A percentile compares a stretch with the other conserved stretches of the same genome.
Conservation (phyloP, 768 basidiomycete genomes). For the Suillus discolor region DNA sequence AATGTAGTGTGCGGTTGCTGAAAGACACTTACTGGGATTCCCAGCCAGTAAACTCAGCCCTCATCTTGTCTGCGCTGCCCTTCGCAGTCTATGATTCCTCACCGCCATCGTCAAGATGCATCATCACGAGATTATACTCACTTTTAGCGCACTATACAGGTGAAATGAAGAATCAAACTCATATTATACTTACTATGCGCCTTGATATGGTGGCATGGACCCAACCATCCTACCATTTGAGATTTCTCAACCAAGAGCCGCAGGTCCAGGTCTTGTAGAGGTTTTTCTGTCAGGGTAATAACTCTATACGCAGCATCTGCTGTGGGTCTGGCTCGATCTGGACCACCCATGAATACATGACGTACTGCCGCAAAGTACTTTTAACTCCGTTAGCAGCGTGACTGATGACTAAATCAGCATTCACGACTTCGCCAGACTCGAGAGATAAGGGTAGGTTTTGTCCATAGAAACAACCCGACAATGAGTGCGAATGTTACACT, state of each 20-base stretch:
- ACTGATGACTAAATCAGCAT: slow-evolving; percentile 44
- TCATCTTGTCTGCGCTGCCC: slow-evolving; percentile 49
- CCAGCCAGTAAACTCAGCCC: slow-evolving; percentile 47
- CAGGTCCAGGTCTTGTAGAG: slow-evolving; percentile 56
- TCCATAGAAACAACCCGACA: too few species aligned
- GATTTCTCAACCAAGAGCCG: slow-evolving; percentile 49
- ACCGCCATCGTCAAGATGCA: slow-evolving; percentile 39
- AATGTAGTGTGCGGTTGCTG: neutral
- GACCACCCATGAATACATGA: slow-evolving; percentile 42
- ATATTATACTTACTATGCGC: slow-evolving; percentile 41
- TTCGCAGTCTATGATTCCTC: slow-evolving; percentile 48
- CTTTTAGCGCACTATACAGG: slow-evolving; percentile 33
- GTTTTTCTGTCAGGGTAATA: slow-evolving; percentile 44
- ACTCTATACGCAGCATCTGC: slow-evolving; percentile 66
- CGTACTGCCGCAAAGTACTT: slow-evolving; percentile 48
- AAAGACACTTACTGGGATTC: slow-evolving; percentile 43
- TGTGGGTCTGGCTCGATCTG: slow-evolving; percentile 49
- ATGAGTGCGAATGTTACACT: slow-evolving; percentile 21
- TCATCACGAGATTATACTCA: slow-evolving; percentile 49
- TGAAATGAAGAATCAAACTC: neutral
- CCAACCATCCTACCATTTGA: slow-evolving; percentile 49
- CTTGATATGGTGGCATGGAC: slow-evolving; percentile 49
- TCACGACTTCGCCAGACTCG: slow-evolving; percentile 44
- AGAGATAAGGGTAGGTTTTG: slow-evolving; percentile 22
- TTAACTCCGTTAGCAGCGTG: slow-evolving; percentile 54